Evolutionary conservation across 441 rosid genomes (phyloP).

Genomic region (Bruguiera hainesii): DNA sequence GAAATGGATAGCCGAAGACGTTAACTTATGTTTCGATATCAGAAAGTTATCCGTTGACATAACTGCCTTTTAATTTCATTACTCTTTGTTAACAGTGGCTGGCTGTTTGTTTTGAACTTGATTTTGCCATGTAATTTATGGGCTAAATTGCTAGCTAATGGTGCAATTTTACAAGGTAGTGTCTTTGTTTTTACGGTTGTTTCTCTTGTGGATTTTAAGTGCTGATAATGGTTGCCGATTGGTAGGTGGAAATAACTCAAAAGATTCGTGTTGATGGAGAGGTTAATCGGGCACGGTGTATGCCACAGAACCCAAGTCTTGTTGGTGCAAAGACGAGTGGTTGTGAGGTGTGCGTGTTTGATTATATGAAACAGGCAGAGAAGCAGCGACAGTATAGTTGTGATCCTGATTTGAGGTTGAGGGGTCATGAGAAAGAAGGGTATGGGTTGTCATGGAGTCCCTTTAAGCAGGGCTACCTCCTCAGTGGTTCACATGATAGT

Average conservation of each 20-base stretch:
- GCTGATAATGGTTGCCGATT: not conserved
- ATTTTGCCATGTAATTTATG: not conserved
- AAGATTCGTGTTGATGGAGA: constrained; percentile 81
- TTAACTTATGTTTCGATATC: not conserved
- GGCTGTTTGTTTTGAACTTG: not conserved
- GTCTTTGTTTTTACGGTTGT: not conserved
- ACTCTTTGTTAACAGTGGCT: too few relatives aligned
- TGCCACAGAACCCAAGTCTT: constrained; percentile 74
- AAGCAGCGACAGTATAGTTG: constrained; percentile 38
- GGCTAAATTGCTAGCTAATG: not conserved
- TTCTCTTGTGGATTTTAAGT: too few relatives aligned
- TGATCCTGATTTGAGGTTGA: constrained; percentile 73
- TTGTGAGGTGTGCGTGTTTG: constrained; percentile 71
- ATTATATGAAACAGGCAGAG: constrained; percentile 50
- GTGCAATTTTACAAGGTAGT: too few relatives aligned
- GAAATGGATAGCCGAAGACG: constrained; percentile 21
- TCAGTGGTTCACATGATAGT: constrained; percentile 80
- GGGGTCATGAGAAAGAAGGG: constrained; percentile 83
- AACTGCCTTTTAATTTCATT: too few relatives aligned
- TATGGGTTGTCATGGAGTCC: constrained; percentile 90
- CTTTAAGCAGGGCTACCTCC: constrained; percentile 66
- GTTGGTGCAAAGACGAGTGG: constrained; percentile 79
- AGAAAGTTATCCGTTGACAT: too few relatives aligned
- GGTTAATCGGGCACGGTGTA: constrained; percentile 79
- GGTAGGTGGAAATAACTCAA: constrained; percentile 71